phyloP scores from a whole-genome alignment of 805 yeast genomes.

The Torulaspora microellipsoides region DNA sequence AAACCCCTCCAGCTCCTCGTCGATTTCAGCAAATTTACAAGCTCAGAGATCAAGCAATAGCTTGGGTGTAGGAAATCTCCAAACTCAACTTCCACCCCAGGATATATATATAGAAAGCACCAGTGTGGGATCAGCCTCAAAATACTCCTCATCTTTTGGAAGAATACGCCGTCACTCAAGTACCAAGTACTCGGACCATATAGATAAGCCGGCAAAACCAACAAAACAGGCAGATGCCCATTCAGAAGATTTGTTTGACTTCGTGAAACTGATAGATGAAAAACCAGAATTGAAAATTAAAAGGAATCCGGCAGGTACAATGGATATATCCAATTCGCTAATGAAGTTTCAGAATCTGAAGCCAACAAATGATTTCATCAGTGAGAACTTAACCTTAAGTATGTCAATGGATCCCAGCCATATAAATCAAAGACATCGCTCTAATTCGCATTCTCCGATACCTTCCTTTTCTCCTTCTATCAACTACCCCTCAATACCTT shows the following conservation, averaged over 20 bases:
- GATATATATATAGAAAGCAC: constrained; percentile 29
- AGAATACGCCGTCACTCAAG: constrained; percentile 54
- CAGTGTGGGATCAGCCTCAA: constrained; percentile 44
- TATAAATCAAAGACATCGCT: constrained; percentile 18
- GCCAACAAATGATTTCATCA: constrained; percentile 48
- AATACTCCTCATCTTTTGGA: constrained; percentile 70
- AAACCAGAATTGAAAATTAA: constrained; percentile 46
- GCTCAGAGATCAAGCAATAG: constrained; percentile 39
- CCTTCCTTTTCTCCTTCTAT: constrained; percentile 29
- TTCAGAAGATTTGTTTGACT: constrained; percentile 53
- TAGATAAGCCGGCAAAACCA: constrained; percentile 19
- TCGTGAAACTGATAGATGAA: constrained; percentile 66
- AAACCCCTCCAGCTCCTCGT: constrained; percentile 43
- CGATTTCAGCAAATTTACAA: constrained; percentile 39
- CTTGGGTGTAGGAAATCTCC: constrained; percentile 30
- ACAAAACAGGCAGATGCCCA: constrained; percentile 32
- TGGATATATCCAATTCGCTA: constrained; percentile 42
- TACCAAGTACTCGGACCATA: constrained; percentile 33
- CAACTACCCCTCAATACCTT: constrained; percentile 30
- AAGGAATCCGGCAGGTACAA: constrained; percentile 15
- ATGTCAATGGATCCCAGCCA: constrained; percentile 30
- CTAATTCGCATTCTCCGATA: constrained; percentile 35
- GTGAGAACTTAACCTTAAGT: constrained; percentile 54
- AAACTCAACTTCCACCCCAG: constrained; percentile 16
- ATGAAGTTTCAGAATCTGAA: constrained; percentile 49